phyloP scores from a whole-genome alignment of 2,329 filamentous ascomycete genomes.

The Orbilia blumenaviensis region DNA sequence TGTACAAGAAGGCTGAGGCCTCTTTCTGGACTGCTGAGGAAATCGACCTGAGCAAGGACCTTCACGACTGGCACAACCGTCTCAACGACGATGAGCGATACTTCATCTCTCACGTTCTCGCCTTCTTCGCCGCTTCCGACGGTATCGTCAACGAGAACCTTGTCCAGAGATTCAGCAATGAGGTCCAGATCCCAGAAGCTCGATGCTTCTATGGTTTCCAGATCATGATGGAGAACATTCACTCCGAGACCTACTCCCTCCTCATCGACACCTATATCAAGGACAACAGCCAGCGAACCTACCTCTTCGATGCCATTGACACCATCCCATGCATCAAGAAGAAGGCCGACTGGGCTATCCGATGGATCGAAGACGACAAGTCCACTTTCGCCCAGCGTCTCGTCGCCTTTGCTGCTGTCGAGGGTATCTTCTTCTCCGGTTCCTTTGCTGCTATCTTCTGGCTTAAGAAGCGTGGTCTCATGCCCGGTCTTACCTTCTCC shows the following conservation, averaged over 20 bases:
- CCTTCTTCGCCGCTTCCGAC: constrained; percentile 98
- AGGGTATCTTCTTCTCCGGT: constrained; percentile 99
- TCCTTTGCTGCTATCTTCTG: constrained; percentile 99
- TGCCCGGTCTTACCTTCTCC: constrained; percentile 98
- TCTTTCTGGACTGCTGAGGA: constrained; percentile 99
- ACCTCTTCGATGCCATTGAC: constrained; percentile 98
- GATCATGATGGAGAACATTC: constrained; percentile 99
- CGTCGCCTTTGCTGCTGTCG: constrained; percentile 94
- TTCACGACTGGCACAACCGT: constrained; percentile 99
- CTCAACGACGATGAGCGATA: constrained; percentile 96
- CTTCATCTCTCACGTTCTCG: constrained; percentile 97
- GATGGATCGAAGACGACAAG: constrained; percentile 92
- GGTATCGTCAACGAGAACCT: constrained; percentile 99
- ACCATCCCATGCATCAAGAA: constrained; percentile 98
- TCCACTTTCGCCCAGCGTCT: constrained; percentile 96
- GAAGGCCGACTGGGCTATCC: constrained; percentile 97
- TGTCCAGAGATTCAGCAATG: constrained; percentile 93
- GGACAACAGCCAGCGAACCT: constrained; percentile 89
- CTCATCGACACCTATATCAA: constrained; percentile 99
- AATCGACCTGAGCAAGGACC: constrained; percentile 98
- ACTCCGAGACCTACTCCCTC: constrained; percentile 98
- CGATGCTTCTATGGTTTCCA: constrained; percentile 99
- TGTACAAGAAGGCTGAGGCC: constrained; percentile 99
- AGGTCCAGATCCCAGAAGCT: constrained; percentile 96
- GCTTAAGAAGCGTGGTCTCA: constrained; percentile 99